Conservation (phyloP, 306 rosid species). For the Acacia crassicarpa region DNA sequence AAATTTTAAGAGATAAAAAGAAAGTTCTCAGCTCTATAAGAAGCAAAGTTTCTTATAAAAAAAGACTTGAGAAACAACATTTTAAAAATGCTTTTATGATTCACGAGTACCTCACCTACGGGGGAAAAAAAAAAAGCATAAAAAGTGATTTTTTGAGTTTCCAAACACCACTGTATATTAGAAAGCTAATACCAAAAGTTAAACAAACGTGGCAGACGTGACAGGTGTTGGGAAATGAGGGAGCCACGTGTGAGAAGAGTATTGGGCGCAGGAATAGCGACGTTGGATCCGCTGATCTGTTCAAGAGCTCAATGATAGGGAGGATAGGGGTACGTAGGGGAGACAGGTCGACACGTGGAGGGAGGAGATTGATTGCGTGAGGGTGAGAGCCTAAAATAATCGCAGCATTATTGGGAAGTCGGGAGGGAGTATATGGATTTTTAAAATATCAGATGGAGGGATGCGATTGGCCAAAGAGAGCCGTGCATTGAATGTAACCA, state of each 20-base stretch:
- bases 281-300: background rate
- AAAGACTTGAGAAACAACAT: too few relatives aligned
- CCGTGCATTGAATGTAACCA: slow-evolving; percentile 32
- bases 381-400: background rate
- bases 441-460: background rate
- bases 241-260: background rate
- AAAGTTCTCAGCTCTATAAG: too few relatives aligned
- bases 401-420: background rate
- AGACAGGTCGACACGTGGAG: slow-evolving; percentile 22
- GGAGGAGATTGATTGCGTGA: background rate
- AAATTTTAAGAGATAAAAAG: too few relatives aligned
- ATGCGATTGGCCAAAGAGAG: background rate
- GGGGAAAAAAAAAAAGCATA: too few relatives aligned
- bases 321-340: background rate
- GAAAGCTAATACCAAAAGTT: too few relatives aligned
- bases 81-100: too few relatives aligned
- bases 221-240: background rate
- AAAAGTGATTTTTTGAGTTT: too few relatives aligned
- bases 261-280: background rate
- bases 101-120: too few relatives aligned
- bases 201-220: background rate
- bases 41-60: too few relatives aligned
- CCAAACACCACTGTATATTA: too few relatives aligned
- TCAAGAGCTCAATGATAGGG: slow-evolving; percentile 3
- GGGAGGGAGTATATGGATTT: background rate